Percentiles rank a stretch among this genome's conserved stretches.
phyloP scores from a whole-genome alignment of 2,329 filamentous ascomycete genomes.

The Leptographium radiaticola region DNA sequence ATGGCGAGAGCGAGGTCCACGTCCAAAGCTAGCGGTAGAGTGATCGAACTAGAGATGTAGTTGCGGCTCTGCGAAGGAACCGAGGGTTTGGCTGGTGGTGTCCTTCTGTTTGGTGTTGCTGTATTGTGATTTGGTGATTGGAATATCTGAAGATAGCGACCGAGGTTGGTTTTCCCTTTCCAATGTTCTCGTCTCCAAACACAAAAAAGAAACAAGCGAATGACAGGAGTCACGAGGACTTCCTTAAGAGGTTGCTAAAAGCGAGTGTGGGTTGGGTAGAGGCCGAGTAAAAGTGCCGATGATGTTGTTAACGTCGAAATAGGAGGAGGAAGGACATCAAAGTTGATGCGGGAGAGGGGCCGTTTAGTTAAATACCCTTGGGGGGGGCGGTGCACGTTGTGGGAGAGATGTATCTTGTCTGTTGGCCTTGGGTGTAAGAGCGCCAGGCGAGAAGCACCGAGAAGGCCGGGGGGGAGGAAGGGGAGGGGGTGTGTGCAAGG shows the following conservation, averaged over 20 bases:
- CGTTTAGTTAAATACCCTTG: not conserved
- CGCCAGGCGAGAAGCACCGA: slow-evolving; percentile 4
- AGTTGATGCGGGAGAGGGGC: not conserved
- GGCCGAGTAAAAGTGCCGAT: slow-evolving; percentile 25
- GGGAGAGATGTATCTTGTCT: not conserved
- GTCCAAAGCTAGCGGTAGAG: too few species aligned
- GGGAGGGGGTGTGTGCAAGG: not conserved
- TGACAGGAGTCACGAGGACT: slow-evolving; percentile 66
- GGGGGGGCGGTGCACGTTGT: not conserved
- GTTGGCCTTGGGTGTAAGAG: not conserved
- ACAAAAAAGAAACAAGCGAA: slow-evolving; percentile 49
- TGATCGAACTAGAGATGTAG: too few species aligned
- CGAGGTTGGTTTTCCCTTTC: not conserved
- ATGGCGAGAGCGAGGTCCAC: too few species aligned
- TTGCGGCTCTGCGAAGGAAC: not conserved
- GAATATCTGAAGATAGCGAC: not conserved
- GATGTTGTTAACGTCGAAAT: slow-evolving; percentile 1
- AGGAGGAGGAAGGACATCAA: slow-evolving; percentile 10
- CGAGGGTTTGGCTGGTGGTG: not conserved
- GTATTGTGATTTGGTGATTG: not conserved
- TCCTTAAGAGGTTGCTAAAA: slow-evolving; percentile 38
- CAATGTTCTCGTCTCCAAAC: slow-evolving; percentile 12
- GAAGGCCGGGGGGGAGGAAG: not conserved
- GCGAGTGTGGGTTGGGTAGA: slow-evolving; percentile 32
- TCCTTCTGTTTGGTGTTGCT: not conserved